phyloP scores from a whole-genome alignment of 106 monocot genomes.

The Dioscorea alata region DNA sequence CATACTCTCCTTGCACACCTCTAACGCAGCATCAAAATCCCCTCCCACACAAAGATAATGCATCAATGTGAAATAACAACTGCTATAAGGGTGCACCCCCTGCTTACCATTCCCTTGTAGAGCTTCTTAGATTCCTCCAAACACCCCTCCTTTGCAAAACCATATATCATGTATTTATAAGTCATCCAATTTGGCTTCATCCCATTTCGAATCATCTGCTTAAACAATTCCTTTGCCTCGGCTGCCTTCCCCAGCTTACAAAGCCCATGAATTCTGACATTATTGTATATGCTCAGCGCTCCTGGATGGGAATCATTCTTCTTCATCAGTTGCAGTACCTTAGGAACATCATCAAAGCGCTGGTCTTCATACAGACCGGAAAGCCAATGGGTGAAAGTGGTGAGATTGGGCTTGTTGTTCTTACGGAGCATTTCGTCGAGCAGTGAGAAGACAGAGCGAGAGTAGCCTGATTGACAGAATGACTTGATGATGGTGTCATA shows the following conservation, averaged over 20 bases:
- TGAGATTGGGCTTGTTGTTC: too few relatives aligned
- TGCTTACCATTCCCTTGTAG: slow-evolving; percentile 37
- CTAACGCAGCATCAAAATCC: slow-evolving; percentile 43
- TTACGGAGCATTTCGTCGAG: too few relatives aligned
- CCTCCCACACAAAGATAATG: slow-evolving; percentile 39
- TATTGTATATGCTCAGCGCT: slow-evolving; percentile 32
- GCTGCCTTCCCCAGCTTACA: slow-evolving; percentile 29
- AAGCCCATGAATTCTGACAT: slow-evolving; percentile 30
- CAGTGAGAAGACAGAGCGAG: too few relatives aligned
- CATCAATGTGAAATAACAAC: slow-evolving; percentile 46
- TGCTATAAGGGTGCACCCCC: slow-evolving; percentile 30
- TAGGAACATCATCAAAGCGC: slow-evolving; percentile 42
- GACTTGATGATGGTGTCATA: slow-evolving; percentile 34
- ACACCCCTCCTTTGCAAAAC: slow-evolving; percentile 46
- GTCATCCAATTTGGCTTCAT: slow-evolving; percentile 65
- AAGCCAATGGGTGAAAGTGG: too few relatives aligned
- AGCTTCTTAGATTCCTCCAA: slow-evolving; percentile 55
- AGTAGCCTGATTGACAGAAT: too few relatives aligned
- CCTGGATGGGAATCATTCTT: slow-evolving; percentile 51
- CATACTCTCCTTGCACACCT: slow-evolving; percentile 55
- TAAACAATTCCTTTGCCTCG: slow-evolving; percentile 36
- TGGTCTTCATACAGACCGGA: slow-evolving; percentile 21
- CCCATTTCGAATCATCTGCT: slow-evolving; percentile 42
- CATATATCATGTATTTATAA: slow-evolving; percentile 54
- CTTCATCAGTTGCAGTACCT: slow-evolving; percentile 65